Percentiles rank a stretch among this genome's conserved stretches.
Evolutionary conservation across 768 basidiomycete species (phyloP).

Genomic region (Trametes meyenii): DNA sequence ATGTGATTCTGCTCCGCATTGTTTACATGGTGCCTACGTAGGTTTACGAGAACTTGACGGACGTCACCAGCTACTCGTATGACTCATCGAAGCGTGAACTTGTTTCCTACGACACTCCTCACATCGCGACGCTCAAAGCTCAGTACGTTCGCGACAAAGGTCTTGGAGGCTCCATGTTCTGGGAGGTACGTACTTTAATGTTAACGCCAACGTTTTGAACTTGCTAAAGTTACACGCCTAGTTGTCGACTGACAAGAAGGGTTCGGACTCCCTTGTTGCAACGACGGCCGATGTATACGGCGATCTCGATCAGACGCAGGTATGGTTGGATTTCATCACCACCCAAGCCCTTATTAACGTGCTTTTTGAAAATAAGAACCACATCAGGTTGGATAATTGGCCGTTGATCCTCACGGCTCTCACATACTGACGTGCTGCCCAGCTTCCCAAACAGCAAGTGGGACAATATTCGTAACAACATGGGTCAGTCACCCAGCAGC

Average conservation of each 20-base stretch:
- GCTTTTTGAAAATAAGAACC: constrained; percentile 43
- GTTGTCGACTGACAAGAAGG: constrained; percentile 65
- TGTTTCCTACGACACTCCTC: constrained; percentile 77
- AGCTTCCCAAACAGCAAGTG: constrained; percentile 72
- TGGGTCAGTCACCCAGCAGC: constrained; percentile 40
- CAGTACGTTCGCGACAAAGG: constrained; percentile 63
- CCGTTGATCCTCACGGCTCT: neutral
- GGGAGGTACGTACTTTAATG: constrained; percentile 48
- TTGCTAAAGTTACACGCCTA: neutral
- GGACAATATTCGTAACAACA: constrained; percentile 70
- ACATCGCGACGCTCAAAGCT: constrained; percentile 66
- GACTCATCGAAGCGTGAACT: constrained; percentile 66
- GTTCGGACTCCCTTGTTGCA: constrained; percentile 58
- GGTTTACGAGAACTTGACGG: constrained; percentile 66
- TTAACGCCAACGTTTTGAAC: neutral
- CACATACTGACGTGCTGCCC: neutral
- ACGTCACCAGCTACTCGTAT: constrained; percentile 81
- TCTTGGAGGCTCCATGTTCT: constrained; percentile 75
- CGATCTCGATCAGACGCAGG: constrained; percentile 55
- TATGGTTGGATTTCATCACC: constrained; percentile 16
- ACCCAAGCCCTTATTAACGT: neutral
- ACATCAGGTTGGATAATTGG: constrained; percentile 48
- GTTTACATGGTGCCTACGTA: constrained; percentile 12
- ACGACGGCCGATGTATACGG: constrained; percentile 52
- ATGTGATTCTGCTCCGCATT: neutral